Evolutionary conservation across 495 filamentous ascomycete genomes (phyloP).

Genomic region (Tuber indicum): DNA sequence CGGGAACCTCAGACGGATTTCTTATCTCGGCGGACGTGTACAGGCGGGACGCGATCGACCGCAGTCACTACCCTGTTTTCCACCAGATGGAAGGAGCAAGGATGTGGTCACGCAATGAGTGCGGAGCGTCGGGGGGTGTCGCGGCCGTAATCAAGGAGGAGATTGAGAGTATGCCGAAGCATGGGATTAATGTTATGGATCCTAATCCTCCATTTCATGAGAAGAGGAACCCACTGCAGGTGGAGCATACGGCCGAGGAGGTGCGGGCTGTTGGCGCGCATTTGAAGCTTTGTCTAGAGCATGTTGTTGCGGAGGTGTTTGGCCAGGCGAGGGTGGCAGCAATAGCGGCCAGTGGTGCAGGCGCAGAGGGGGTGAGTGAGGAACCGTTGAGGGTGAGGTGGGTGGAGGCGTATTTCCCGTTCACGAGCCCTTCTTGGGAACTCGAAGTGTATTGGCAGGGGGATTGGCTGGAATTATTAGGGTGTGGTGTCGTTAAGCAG

Average conservation of each 20-base stretch:
- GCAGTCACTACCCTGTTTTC: conserved; percentile 91
- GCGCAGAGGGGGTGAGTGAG: conserved; percentile 40
- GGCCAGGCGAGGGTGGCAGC: conserved; percentile 65
- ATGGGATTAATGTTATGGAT: conserved; percentile 72
- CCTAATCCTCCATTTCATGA: conserved; percentile 71
- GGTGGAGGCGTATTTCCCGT: conserved; percentile 96
- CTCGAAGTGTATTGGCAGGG: conserved; percentile 92
- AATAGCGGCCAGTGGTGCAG: conserved; percentile 47
- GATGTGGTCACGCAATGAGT: conserved; percentile 70
- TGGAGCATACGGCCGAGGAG: conserved; percentile 65
- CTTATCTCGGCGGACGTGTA: conserved; percentile 95
- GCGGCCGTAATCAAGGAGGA: conserved; percentile 60
- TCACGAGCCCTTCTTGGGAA: conserved; percentile 91
- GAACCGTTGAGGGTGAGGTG: conserved; percentile 75
- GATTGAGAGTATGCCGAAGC: conserved; percentile 57
- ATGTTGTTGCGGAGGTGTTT: conserved; percentile 85
- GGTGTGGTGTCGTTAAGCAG: conserved; percentile 86
- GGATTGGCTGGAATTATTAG: conserved; percentile 90
- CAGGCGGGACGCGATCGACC: conserved; percentile 87
- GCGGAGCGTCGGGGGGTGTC: conserved; percentile 51
- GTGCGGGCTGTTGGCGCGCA: conserved; percentile 77
- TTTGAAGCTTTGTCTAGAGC: conserved; percentile 81
- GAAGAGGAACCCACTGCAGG: conserved; percentile 78
- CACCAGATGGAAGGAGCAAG: conserved; percentile 97
- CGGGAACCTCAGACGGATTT: conserved; percentile 67